Evolutionary conservation across 2,329 filamentous ascomycete genomes (phyloP), one percentile per base, ranked within the genome.

Genomic region (Venturia effusa): DNA sequence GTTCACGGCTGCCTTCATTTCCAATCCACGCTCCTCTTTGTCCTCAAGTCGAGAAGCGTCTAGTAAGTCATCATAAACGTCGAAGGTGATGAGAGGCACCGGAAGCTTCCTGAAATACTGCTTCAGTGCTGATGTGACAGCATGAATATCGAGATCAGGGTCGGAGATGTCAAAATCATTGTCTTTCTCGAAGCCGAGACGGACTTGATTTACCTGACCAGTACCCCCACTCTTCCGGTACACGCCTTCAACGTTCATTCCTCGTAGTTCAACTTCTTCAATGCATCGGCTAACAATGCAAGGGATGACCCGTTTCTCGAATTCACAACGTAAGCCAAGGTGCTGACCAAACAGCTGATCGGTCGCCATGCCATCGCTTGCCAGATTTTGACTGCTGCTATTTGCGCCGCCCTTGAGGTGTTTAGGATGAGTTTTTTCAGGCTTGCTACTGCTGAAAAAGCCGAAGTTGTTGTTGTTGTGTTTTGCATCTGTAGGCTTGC

Each of bases 41-140:
- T 66, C 85, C 64, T 83, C 79, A 62, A 93, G 81, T 66, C 83
- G 87, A 89, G 66, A 86, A 5, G 89, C 91, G 69, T 96, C 92
- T 60, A 99, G 79, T 61, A 99, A 84, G 45, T 85, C 83, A 69
- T 97, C 93, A 71, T 99, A 99, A 32, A 96, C 87, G 27, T 96
- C 90, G 74, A 88, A 97, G 0, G 93, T 96, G 69, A 99, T 85
- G 39, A 99, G 81, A 3, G 94, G 94, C 8, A 83, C 89, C 0
- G 94, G 94, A 41, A 97, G 81, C 76, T 92, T 94, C 69, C 94
- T 86, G 84, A 99, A 96, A 74, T 97, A 99, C 75, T 97, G 93
- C 79, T 99, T 99, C 70, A 99, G 77, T 24, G 93, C 90, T 72
- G 91, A 96, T 1, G 94, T 97, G 64, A 99, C 91, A 15, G 94